These are phyloP conservation scores for Arthrobotrys entomopaga DNA, from an alignment of 2,329 filamentous ascomycete species.

Conservation along the genomic window DNA sequence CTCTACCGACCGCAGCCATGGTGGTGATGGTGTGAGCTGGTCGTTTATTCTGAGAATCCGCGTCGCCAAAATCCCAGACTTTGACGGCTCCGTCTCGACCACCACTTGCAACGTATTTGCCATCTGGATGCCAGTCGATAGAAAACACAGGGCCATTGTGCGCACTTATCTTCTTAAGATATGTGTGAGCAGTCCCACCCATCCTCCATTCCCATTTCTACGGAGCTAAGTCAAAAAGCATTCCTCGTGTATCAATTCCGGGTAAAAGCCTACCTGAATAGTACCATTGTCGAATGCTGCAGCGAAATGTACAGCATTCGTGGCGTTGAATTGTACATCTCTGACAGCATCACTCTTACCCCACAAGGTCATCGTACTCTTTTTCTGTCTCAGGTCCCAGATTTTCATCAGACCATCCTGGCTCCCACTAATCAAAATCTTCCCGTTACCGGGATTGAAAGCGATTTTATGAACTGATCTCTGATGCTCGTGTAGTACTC, in stretches of 20 bases:
- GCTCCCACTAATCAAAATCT: slow-evolving; percentile 58
- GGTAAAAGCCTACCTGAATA: slow-evolving; percentile 54
- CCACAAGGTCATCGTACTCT: slow-evolving; percentile 58
- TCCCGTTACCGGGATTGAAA: slow-evolving; percentile 58
- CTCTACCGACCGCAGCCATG: slow-evolving; percentile 70
- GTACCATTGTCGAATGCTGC: slow-evolving; percentile 59
- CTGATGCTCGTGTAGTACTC: slow-evolving; percentile 57
- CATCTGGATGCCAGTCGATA: slow-evolving; percentile 72
- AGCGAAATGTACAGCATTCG: slow-evolving; percentile 58
- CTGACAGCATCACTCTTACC: slow-evolving; percentile 59
- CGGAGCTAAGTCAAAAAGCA: slow-evolving; percentile 18
- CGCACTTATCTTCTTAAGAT: slow-evolving; percentile 56
- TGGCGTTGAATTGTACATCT: slow-evolving; percentile 59
- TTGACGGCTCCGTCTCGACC: slow-evolving; percentile 70
- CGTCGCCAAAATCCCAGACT: slow-evolving; percentile 72
- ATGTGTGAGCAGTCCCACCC: slow-evolving; percentile 31
- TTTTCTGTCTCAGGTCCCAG: slow-evolving; percentile 58
- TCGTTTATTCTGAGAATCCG: slow-evolving; percentile 71
- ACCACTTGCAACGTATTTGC: slow-evolving; percentile 72
- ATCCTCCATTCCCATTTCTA: slow-evolving; percentile 55
- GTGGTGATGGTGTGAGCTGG: slow-evolving; percentile 71
- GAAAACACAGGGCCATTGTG: slow-evolving; percentile 58
- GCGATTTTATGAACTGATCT: slow-evolving; percentile 59
- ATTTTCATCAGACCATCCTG: slow-evolving; percentile 59
- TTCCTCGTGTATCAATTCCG: slow-evolving; percentile 28